phyloP scores from a whole-genome alignment of 2,329 filamentous ascomycete species.

The Aureobasidium sp. region DNA sequence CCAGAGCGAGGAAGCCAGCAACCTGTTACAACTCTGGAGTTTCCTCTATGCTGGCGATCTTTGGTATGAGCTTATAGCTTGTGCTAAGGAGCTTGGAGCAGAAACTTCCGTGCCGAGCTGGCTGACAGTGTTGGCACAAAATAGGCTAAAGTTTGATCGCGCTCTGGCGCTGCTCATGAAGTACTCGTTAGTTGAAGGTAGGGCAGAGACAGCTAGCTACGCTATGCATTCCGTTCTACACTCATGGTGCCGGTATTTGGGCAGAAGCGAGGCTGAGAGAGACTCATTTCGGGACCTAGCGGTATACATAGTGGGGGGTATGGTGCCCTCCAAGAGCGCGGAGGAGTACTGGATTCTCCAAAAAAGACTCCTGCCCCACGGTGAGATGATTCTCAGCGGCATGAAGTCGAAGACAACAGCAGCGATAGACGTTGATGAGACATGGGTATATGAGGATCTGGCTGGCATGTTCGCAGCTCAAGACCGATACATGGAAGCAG shows the following conservation, averaged over 20 bases:
- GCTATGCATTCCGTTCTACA: conserved; percentile 41
- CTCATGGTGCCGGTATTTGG: conserved; percentile 27
- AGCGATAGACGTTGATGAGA: no score
- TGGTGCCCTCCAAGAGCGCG: neutral
- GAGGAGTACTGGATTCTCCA: neutral
- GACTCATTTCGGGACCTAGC: neutral
- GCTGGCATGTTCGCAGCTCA: conserved; percentile 17
- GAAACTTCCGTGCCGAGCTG: conserved; percentile 22
- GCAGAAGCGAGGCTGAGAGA: conserved; percentile 21
- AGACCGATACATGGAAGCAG: conserved; percentile 21
- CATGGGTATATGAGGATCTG: neutral
- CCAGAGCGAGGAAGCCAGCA: conserved; percentile 28
- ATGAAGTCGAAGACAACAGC: neutral
- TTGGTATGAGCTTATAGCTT: conserved; percentile 32
- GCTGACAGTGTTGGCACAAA: conserved; percentile 20
- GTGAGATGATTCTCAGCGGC: neutral
- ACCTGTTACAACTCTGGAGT: conserved; percentile 35
- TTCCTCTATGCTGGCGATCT: conserved; percentile 32
- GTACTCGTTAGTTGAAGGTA: conserved; percentile 30
- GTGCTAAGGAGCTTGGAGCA: neutral
- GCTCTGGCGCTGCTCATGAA: conserved; percentile 29
- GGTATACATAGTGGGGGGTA: neutral
- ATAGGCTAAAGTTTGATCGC: conserved; percentile 26
- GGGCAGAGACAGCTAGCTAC: conserved; percentile 31
- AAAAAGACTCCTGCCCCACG: neutral